Conservation (phyloP, 2,329 filamentous ascomycete species). For the Curvularia lunata region DNA sequence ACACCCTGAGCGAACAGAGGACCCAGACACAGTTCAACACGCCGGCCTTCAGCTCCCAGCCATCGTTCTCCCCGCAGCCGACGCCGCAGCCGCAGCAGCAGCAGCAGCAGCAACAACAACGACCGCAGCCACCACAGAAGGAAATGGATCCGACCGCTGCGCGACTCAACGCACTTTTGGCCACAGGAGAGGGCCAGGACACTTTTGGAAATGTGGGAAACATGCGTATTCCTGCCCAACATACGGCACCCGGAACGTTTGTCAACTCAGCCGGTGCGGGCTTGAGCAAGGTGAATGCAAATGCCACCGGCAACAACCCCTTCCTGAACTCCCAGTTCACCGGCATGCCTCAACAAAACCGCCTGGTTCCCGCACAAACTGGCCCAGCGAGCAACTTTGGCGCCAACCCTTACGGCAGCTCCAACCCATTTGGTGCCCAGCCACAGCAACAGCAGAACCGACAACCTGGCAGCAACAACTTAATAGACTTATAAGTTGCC, state of each 20-base stretch:
- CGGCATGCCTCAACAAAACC: constrained; percentile 62
- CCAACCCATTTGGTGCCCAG: constrained; percentile 63
- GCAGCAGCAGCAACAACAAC: constrained; percentile 47
- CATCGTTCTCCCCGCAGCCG: constrained; percentile 53
- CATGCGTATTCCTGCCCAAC: constrained; percentile 91
- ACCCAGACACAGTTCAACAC: constrained; percentile 68
- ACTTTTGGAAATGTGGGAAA: constrained; percentile 98
- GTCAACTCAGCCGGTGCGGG: constrained; percentile 92
- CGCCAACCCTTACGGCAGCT: constrained; percentile 52
- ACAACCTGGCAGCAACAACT: constrained; percentile 59
- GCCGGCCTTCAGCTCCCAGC: constrained; percentile 57
- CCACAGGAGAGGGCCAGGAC: constrained; percentile 89
- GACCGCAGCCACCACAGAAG: constrained; percentile 49
- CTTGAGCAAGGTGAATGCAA: constrained; percentile 71
- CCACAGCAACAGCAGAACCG: constrained; percentile 42
- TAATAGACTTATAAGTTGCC: constrained; percentile 64
- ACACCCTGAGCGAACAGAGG: constrained; percentile 82
- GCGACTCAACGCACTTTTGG: constrained; percentile 83
- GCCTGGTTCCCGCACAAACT: constrained; percentile 58
- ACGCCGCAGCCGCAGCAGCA: constrained; percentile 52
- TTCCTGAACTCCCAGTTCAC: constrained; percentile 87
- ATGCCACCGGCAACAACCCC: constrained; percentile 80
- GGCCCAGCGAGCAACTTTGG: constrained; percentile 58
- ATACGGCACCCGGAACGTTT: constrained; percentile 94
- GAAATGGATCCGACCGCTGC: constrained; percentile 66